Base-by-base conservation (phyloP, 352 stramenopile genomes). In the Globisporangium viniferum region DNA sequence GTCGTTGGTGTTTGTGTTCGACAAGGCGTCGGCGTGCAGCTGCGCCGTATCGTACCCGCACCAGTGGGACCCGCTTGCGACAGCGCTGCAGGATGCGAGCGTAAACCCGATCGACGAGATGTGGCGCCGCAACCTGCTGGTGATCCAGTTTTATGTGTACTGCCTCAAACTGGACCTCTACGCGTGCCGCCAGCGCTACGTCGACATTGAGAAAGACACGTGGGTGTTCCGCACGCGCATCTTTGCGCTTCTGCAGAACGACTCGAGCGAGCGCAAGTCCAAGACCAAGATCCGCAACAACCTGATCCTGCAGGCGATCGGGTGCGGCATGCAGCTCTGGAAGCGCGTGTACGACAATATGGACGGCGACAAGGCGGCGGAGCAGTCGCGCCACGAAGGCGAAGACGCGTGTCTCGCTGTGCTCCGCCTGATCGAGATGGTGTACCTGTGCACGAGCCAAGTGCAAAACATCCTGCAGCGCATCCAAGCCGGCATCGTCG, bases 71-170 rank as follows among this genome's bases (percentile, higher is more conserved):
- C 84, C 82, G 15, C 61, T 93, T 14, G 77, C 76, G 5, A 82
- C 72, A 18, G 81, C 82, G 31, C 67, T 93, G 5, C 81, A 90
- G 66, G 82, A 93, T 54, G 82, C 79, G 29, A 81, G 76, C 44
- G 68, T 76, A 12, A 76, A 82, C 51, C 68, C 68, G 24, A 62
- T 73, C 33, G 78, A 91, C 49, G 82, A 91, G 55, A 67, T 68
- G 14, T 92, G 81, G 85, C 80, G 81, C 61, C 84, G 82, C 59
- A 83, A 82, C 29, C 74, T 95, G 41, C 74, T 95, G 15, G 85
- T 93, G 49, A 54, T 93, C 18, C 88, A 92, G 70, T 95, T 95
- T 63, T 91, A 85, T 56, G 82, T 90, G 36, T 93, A 93, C 61
- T 93, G 85, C 46, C 89, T 95, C 68, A 72, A 88, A 63, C 79